A percentile compares a stretch with the other conserved stretches of the same genome.
Conservation (phyloP, 2,329 filamentous ascomycete genomes). For the Clarireedia paspali region DNA sequence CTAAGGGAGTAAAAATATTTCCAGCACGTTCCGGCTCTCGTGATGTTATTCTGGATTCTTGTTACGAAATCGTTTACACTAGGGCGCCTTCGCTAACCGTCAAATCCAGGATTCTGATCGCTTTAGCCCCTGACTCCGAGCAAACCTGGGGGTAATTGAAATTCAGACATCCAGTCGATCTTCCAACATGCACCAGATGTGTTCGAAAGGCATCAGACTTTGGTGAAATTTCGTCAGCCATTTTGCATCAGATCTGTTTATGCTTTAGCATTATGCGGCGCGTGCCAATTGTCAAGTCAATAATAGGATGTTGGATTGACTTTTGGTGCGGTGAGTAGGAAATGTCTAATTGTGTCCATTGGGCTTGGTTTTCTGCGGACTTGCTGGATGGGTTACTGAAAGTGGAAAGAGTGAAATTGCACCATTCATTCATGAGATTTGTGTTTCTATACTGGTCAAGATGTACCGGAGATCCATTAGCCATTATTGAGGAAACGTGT, state of each 20-base stretch:
- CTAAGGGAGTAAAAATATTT: neutral
- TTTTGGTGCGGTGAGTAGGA: too few species aligned
- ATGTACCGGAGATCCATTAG: neutral
- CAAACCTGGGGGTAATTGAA: conserved; percentile 12
- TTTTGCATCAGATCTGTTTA: neutral
- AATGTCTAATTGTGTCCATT: too few species aligned
- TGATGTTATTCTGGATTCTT: conserved; percentile 5
- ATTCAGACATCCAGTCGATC: conserved; percentile 9
- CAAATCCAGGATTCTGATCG: conserved; percentile 2
- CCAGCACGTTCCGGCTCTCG: neutral
- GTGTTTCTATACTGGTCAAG: neutral
- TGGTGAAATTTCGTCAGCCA: neutral
- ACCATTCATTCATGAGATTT: neutral
- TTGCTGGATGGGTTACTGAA: too few species aligned
- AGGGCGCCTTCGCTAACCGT: neutral
- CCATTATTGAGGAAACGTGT: neutral
- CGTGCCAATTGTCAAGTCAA: neutral
- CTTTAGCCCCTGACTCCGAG: neutral
- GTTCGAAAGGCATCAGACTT: neutral
- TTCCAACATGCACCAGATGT: neutral
- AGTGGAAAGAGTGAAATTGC: neutral
- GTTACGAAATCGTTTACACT: conserved; percentile 5
- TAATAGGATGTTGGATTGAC: neutral
- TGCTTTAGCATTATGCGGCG: neutral
- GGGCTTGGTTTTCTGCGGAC: too few species aligned